Percentiles rank a stretch among this genome's conserved stretches.
phyloP scores from a whole-genome alignment of 768 basidiomycete species.

The Boletellus emodensis region DNA sequence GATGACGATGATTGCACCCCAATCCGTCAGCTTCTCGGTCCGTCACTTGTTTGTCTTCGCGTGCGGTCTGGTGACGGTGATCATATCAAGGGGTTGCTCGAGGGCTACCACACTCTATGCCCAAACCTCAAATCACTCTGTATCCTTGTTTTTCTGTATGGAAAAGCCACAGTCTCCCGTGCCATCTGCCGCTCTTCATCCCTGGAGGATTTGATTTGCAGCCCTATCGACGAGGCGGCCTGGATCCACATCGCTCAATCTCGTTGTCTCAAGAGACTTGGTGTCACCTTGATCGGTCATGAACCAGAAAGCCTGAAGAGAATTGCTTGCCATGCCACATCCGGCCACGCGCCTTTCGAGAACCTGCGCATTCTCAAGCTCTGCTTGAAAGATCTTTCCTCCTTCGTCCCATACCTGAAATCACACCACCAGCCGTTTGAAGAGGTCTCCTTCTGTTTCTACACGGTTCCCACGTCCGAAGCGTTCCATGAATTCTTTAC shows the following conservation, averaged over 20 bases:
- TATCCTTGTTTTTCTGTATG: too few species aligned
- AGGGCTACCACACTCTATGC: not conserved
- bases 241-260: not conserved
- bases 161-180: not conserved
- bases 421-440: not conserved
- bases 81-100: not conserved
- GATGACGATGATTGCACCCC: too few species aligned
- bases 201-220: not conserved
- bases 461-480: not conserved
- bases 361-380: not conserved
- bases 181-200: not conserved
- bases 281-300: not conserved
- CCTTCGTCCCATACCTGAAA: not conserved
- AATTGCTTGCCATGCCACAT: not conserved
- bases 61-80: not conserved
- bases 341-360: not conserved
- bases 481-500: not conserved
- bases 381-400: not conserved
- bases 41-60: not conserved
- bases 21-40: not conserved
- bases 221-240: not conserved
- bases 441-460: not conserved
- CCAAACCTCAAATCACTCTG: not conserved
- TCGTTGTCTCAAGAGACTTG: not conserved
- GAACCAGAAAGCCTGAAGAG: not conserved